Conservation (phyloP, 192 early-diverging fungal species). For the Chytriomyces sp. region DNA sequence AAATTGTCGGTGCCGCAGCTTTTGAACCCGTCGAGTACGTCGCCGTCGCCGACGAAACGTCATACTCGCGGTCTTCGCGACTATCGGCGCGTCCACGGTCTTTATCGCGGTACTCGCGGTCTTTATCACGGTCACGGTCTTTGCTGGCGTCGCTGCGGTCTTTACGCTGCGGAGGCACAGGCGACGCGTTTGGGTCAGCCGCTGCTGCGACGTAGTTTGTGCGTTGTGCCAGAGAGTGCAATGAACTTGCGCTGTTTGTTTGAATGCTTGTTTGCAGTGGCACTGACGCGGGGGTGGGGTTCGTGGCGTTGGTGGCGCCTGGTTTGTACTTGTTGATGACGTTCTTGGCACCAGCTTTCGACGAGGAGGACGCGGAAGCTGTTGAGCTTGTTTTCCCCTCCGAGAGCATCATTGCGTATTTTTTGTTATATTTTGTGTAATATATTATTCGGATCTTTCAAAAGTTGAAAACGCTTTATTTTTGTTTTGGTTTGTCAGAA, state of each 20-base stretch:
- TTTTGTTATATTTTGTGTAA: not conserved
- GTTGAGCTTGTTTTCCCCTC: not conserved
- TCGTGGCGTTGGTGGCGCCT: not conserved
- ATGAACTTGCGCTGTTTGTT: not conserved
- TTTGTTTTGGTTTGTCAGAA: too few relatives aligned
- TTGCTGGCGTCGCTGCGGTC: not conserved
- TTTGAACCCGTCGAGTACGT: conserved; percentile 1
- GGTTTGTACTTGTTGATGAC: not conserved
- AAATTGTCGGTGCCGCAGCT: conserved; percentile 38
- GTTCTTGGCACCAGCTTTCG: not conserved
- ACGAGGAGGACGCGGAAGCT: not conserved
- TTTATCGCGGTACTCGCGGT: conserved; percentile 6
- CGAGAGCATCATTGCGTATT: not conserved
- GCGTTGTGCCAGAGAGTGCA: not conserved
- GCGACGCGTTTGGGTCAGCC: conserved; percentile 24
- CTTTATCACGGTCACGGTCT: not conserved
- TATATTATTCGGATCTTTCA: not conserved
- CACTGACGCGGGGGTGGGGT: not conserved
- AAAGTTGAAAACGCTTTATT: too few relatives aligned
- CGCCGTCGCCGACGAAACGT: not conserved
- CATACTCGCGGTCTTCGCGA: not conserved
- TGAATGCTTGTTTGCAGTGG: not conserved
- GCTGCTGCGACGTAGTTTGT: conserved; percentile 1
- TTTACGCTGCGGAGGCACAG: not conserved
- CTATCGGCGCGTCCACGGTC: not conserved